These are phyloP conservation scores for Hypoxylon sp. DNA, from an alignment of 2,329 filamentous ascomycete genomes.

Conservation along the genomic window DNA sequence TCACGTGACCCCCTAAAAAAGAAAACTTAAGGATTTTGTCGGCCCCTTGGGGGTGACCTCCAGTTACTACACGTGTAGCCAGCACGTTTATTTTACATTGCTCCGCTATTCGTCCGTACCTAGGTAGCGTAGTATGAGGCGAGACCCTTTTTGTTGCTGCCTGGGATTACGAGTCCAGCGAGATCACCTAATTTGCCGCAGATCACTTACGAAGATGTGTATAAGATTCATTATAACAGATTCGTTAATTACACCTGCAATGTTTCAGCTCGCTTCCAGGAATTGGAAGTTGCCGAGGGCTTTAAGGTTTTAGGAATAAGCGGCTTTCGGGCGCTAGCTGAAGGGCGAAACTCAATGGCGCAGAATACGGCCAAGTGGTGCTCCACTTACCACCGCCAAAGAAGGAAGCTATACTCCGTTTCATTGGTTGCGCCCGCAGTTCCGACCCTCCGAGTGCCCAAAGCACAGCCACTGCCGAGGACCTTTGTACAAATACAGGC, in stretches of 20 bases:
- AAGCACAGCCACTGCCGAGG: conserved; percentile 26
- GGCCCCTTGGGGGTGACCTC: too few relatives aligned
- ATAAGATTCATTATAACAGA: not conserved
- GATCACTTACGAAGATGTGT: conserved; percentile 1
- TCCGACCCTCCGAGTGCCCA: conserved; percentile 1
- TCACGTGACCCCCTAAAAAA: too few relatives aligned
- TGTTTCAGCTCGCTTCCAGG: not conserved
- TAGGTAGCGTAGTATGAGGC: conserved; percentile 20
- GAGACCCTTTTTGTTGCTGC: conserved; percentile 17
- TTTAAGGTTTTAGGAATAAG: not conserved
- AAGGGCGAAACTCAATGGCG: not conserved
- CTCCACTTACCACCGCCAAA: not conserved
- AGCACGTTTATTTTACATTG: conserved; percentile 9
- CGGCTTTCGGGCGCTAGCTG: not conserved
- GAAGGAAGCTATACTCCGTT: not conserved
- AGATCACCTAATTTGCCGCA: conserved; percentile 3
- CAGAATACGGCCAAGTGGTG: not conserved
- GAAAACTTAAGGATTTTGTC: too few relatives aligned
- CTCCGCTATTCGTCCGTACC: conserved; percentile 7
- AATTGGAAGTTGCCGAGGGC: not conserved
- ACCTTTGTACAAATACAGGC: conserved; percentile 10
- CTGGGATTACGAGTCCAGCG: conserved; percentile 8
- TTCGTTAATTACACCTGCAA: not conserved
- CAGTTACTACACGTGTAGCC: not conserved
- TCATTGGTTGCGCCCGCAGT: conserved; percentile 6